phyloP scores from a whole-genome alignment of 169 alveolate genomes.

The Plasmodium gonderi region DNA sequence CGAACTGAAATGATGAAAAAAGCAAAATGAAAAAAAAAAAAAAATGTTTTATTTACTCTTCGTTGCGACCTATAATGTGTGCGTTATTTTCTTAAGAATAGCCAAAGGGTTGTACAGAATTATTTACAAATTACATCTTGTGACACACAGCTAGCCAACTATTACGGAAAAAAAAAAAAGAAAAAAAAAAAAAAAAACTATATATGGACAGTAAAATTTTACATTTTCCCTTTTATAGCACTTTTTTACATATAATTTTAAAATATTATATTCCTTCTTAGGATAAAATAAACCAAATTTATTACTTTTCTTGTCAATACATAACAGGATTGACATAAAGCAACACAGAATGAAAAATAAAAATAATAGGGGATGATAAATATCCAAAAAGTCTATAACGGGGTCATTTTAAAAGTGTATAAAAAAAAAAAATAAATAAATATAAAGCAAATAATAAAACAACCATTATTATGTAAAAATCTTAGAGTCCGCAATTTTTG shows the following conservation, averaged over 20 bases:
- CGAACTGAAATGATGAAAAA: neutral
- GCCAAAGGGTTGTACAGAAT: neutral
- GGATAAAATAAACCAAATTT: neutral
- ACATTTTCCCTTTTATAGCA: neutral
- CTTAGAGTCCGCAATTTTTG: neutral
- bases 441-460: too few relatives aligned
- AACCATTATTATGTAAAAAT: neutral
- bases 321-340: neutral
- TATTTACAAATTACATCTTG: neutral
- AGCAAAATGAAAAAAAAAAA: neutral
- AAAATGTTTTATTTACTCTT: neutral
- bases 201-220: neutral
- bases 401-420: neutral
- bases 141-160: conserved; percentile 51
- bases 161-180: conserved; percentile 18
- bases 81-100: conserved; percentile 14
- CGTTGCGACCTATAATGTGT: conserved; percentile 4
- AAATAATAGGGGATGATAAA: neutral
- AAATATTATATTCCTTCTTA: neutral
- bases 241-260: neutral
- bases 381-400: neutral
- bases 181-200: conserved; percentile 1
- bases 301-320: neutral
- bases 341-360: conserved; percentile 1
- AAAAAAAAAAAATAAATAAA: neutral